Evolutionary conservation across 805 yeast genomes (phyloP).

Genomic region (Nakazawaea populi): DNA sequence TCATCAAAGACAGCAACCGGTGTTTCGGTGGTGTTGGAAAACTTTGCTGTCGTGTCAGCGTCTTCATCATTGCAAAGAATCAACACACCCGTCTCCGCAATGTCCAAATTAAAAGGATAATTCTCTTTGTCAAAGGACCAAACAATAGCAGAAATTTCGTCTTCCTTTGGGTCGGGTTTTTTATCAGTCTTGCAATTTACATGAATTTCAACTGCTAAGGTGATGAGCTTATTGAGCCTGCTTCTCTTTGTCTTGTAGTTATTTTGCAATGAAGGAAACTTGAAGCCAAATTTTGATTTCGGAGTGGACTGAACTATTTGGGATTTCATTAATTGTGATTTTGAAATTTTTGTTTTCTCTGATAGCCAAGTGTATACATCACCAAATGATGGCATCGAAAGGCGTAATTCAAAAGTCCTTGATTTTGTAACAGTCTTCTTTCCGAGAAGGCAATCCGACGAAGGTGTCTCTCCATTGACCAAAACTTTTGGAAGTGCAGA

Average conservation of each 20-base stretch:
- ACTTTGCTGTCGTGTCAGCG: conserved; percentile 8
- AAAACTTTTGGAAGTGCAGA: conserved; percentile 1
- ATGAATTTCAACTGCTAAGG: conserved; percentile 66
- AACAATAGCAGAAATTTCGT: conserved; percentile 53
- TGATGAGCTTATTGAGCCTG: conserved; percentile 42
- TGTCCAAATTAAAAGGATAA: conserved; percentile 25
- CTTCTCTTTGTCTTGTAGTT: conserved; percentile 25
- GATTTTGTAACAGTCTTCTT: neutral
- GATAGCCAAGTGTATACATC: conserved; percentile 31
- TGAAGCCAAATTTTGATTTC: conserved; percentile 30
- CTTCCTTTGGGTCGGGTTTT: conserved; percentile 61
- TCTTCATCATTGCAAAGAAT: conserved; percentile 11
- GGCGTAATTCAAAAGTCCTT: conserved; percentile 23
- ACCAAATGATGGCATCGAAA: conserved; percentile 40
- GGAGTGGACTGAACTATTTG: conserved; percentile 48
- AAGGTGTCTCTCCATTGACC: neutral
- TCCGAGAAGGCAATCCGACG: neutral
- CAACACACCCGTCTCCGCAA: conserved; percentile 32
- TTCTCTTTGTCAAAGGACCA: conserved; percentile 53
- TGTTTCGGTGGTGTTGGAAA: conserved; percentile 14
- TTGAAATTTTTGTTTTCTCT: conserved; percentile 12
- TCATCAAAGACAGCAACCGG: conserved; percentile 35
- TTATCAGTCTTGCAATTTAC: conserved; percentile 43
- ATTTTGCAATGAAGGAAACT: conserved; percentile 27
- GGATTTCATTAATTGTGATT: conserved; percentile 26